Conservation (phyloP, 106 monocot species). For the Platanthera guangdongensis region DNA sequence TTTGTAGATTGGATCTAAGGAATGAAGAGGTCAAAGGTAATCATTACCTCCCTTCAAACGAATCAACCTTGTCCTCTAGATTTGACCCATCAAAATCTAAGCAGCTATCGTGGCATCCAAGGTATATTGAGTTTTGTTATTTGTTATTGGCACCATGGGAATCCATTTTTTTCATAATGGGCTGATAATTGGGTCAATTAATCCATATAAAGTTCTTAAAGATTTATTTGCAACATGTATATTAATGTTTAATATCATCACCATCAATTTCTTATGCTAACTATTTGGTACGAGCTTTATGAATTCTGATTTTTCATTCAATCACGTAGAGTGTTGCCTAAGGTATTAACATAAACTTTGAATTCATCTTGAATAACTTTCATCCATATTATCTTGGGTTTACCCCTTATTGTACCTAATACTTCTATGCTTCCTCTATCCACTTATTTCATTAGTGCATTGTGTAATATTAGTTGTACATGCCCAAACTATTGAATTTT, state of each 20-base stretch:
- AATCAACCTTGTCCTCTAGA: constrained; percentile 5
- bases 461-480: no score
- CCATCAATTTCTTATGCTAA: no score
- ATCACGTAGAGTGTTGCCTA: background rate
- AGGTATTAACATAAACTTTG: background rate
- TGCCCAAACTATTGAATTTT: no score
- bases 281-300: background rate
- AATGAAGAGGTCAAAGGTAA: constrained; percentile 1
- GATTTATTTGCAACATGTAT: no score
- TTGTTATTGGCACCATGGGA: background rate
- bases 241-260: no score
- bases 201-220: background rate
- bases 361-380: background rate
- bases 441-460: no score
- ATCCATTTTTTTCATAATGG: background rate
- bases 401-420: background rate
- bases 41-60: background rate
- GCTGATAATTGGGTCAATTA: background rate
- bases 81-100: constrained; percentile 52
- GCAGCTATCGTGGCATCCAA: constrained; percentile 52
- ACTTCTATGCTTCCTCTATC: background rate
- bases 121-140: constrained; percentile 25
- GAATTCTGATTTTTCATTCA: no score
- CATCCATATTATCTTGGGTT: no score
- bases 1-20: constrained; percentile 29